Evolutionary conservation across 1,284 basidiomycete species (phyloP).

Genomic region (Porphyrellus sp.): DNA sequence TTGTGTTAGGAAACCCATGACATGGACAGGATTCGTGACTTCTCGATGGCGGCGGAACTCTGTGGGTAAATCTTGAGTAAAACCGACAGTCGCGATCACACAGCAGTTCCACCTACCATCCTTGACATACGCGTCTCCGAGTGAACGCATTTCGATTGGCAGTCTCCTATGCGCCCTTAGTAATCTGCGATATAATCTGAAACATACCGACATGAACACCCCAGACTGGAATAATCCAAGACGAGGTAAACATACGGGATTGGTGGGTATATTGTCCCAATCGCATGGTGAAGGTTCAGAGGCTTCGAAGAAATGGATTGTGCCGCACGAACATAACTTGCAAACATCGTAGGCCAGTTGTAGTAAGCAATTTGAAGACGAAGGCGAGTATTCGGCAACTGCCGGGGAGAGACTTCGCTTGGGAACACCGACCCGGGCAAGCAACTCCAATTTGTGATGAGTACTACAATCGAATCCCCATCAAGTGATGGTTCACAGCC

Average conservation of each 20-base stretch:
- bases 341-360: conserved; percentile 12
- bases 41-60: conserved; percentile 82
- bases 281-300: conserved; percentile 63
- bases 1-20: conserved; percentile 89
- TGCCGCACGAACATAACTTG: conserved; percentile 48
- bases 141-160: conserved; percentile 76
- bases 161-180: conserved; percentile 76
- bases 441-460: no score
- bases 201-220: conserved; percentile 3
- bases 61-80: conserved; percentile 28
- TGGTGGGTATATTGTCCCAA: conserved; percentile 75
- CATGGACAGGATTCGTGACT: conserved; percentile 82
- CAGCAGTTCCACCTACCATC: conserved; percentile 48
- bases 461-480: no score
- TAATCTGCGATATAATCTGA: conserved; percentile 76
- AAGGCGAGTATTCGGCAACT: no score
- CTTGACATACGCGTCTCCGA: conserved; percentile 89
- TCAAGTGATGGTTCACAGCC: no score
- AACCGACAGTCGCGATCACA: not conserved
- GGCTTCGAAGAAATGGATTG: conserved; percentile 60
- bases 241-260: conserved; percentile 57
- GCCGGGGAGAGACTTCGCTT: no score
- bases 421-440: no score
- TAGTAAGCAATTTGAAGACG: no score
- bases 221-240: not conserved